These are phyloP conservation scores for Cladosporium phlei DNA, from an alignment of 2,329 filamentous ascomycete genomes.

Conservation along the genomic window DNA sequence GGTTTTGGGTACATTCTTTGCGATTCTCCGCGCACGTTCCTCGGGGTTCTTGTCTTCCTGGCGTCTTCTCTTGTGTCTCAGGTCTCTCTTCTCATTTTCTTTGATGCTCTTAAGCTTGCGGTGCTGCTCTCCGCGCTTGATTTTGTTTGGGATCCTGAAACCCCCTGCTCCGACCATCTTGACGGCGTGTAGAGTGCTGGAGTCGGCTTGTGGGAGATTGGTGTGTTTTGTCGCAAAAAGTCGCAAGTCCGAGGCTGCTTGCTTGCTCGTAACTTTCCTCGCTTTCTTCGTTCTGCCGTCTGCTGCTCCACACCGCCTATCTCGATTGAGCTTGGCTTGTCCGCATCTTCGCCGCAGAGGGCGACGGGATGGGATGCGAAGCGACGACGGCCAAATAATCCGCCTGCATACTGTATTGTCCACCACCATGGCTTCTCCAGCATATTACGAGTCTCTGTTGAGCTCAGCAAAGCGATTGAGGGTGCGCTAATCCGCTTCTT, in stretches of 20 bases:
- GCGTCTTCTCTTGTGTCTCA: slow-evolving; percentile 72
- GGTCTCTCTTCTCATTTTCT: slow-evolving; percentile 69
- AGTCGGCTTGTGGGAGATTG: background rate
- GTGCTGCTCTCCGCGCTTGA: slow-evolving; percentile 71
- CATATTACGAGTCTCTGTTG: slow-evolving; percentile 41
- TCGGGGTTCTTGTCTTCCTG: slow-evolving; percentile 80
- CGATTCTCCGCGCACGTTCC: slow-evolving; percentile 66
- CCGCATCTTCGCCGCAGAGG: slow-evolving; percentile 4
- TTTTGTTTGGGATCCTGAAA: slow-evolving; percentile 50
- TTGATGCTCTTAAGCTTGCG: slow-evolving; percentile 73
- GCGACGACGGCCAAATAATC: too few species aligned
- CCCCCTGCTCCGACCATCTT: slow-evolving; percentile 18
- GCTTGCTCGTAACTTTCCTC: background rate
- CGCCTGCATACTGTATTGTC: background rate
- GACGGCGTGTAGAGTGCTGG: background rate
- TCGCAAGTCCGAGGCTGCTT: too few species aligned
- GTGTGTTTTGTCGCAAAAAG: slow-evolving; percentile 10
- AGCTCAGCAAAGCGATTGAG: slow-evolving; percentile 40
- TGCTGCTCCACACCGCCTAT: background rate
- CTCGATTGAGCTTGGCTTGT: slow-evolving; percentile 5
- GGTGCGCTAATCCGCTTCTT: slow-evolving; percentile 25
- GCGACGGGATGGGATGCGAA: too few species aligned
- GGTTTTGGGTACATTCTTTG: slow-evolving; percentile 72
- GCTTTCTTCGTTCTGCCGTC: slow-evolving; percentile 8
- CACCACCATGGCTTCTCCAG: slow-evolving; percentile 40